Percentiles rank a stretch among this genome's conserved stretches.
These are phyloP conservation scores for Penicillium expansum DNA, from an alignment of 2,329 filamentous ascomycete genomes.

Conservation along the genomic window DNA sequence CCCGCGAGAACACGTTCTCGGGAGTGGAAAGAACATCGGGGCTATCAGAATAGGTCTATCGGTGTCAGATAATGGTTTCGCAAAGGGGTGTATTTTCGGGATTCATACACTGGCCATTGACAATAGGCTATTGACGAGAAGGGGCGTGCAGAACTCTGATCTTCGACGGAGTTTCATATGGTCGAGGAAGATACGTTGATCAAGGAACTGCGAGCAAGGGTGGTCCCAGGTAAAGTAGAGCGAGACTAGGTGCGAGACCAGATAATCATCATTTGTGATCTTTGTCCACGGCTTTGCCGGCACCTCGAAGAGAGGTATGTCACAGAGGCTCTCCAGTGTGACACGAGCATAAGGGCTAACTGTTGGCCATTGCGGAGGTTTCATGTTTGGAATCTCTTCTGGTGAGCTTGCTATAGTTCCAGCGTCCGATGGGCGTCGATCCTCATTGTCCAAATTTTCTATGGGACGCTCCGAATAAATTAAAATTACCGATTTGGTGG, in stretches of 20 bases:
- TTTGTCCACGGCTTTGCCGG: constrained; percentile 63
- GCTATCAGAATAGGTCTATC: constrained; percentile 38
- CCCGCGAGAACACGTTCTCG: constrained; percentile 31
- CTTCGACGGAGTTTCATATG: constrained; percentile 39
- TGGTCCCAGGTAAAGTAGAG: constrained; percentile 97
- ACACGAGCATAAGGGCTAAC: constrained; percentile 27
- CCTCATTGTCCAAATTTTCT: not conserved
- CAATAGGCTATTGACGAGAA: constrained; percentile 85
- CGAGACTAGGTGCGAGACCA: constrained; percentile 79
- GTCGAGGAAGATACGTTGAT: constrained; percentile 69
- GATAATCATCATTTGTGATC: constrained; percentile 70
- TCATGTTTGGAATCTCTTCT: constrained; percentile 4
- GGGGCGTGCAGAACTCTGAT: constrained; percentile 73
- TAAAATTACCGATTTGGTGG: constrained; percentile 3
- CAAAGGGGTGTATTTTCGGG: not conserved
- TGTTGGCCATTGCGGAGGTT: not conserved
- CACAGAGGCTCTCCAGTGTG: constrained; percentile 33
- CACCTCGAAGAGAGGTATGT: constrained; percentile 36
- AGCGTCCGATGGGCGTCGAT: constrained; percentile 11
- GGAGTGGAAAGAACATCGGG: constrained; percentile 29
- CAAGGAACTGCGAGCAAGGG: constrained; percentile 78
- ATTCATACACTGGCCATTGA: constrained; percentile 48
- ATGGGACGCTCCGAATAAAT: constrained; percentile 9
- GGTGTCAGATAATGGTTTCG: constrained; percentile 4
- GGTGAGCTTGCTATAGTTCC: constrained; percentile 9